Evolutionary conservation across 192 early-diverging fungal genomes (phyloP).

Genomic region (Backusella mclennaniae): DNA sequence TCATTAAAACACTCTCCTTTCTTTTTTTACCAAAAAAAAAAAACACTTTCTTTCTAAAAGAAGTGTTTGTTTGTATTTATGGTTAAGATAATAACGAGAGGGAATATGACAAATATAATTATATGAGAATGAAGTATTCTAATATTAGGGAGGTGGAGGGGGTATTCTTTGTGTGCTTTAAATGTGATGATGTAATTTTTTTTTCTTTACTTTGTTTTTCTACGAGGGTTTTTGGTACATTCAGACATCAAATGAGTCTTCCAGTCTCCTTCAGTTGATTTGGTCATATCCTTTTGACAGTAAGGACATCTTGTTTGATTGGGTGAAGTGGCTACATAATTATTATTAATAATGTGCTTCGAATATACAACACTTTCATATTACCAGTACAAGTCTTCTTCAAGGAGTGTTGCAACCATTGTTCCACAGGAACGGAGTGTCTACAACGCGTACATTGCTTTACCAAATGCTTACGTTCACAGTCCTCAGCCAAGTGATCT

Average conservation of each 20-base stretch:
- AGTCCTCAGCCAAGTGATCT: conserved; percentile 64
- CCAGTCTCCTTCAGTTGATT: conserved; percentile 59
- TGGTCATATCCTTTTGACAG: conserved; percentile 59
- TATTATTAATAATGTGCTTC: background rate
- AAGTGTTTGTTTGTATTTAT: background rate
- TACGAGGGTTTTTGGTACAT: conserved; percentile 50
- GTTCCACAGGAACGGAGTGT: conserved; percentile 26
- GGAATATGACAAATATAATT: background rate
- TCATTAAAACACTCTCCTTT: background rate
- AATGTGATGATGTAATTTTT: background rate
- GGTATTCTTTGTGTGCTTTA: background rate
- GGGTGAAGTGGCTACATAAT: background rate
- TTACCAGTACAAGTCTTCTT: conserved; percentile 25
- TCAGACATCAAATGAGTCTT: conserved; percentile 63
- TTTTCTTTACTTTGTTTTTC: conserved; percentile 10
- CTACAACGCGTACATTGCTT: conserved; percentile 51
- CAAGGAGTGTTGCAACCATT: conserved; percentile 26
- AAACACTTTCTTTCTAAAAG: background rate
- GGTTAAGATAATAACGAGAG: background rate
- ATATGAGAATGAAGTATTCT: background rate
- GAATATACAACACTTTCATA: background rate
- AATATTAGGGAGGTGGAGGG: too few species aligned
- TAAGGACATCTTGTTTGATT: conserved; percentile 26
- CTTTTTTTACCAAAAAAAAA: background rate
- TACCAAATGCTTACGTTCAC: conserved; percentile 53